Evolutionary conservation across 163 green algal species (phyloP), one percentile per base, ranked within the genome.

Genomic region (Botryococcus braunii): DNA sequence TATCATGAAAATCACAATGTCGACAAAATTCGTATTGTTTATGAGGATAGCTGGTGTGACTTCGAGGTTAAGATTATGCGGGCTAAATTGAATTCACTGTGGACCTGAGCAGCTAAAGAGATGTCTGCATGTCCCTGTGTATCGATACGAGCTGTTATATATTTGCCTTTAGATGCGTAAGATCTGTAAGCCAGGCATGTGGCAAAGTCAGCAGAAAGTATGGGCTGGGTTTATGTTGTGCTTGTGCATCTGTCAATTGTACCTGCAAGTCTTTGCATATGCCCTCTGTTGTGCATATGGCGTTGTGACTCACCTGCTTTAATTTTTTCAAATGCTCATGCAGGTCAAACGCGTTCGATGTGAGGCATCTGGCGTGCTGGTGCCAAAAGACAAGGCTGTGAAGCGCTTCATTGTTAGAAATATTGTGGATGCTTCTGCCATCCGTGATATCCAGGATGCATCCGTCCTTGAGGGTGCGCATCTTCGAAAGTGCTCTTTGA

Each of bases 361-460:
- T 82, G 91, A 97, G 82, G 80, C 87, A 35, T 92, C 69, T 8
- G 75, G 74, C 34, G 88, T 92, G 40, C 83, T 97, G 79, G 90
- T 95, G 48, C 84, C 91, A 52, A 96, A 97, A 77, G 91, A 99
- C 79, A 99, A 99, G 82, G 94, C 94, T 32, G 94, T 99, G 80
- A 99, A 98, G 91, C 83, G 94, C 61, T 99, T 97, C 79, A 90
- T 97, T 50, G 94, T 99, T 66, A 70, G 92, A 7, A 97, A 97
- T 77, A 75, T 75, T 27, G 94, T 99, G 71, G 94, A 99, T 71
- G 91, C 92, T 39, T 96, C 90, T 27, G 94, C 94, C 41, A 91
- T 99, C 70, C 90, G 94, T 65, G 94, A 99, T 82, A 90, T 99
- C 63, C 87, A 97, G 80, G 93, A 99, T 69, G 77, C 89, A 27